A percentile compares a stretch with the other conserved stretches of the same genome.
Conservation (phyloP, 208 protist species). For the Crithidia sp. region DNA sequence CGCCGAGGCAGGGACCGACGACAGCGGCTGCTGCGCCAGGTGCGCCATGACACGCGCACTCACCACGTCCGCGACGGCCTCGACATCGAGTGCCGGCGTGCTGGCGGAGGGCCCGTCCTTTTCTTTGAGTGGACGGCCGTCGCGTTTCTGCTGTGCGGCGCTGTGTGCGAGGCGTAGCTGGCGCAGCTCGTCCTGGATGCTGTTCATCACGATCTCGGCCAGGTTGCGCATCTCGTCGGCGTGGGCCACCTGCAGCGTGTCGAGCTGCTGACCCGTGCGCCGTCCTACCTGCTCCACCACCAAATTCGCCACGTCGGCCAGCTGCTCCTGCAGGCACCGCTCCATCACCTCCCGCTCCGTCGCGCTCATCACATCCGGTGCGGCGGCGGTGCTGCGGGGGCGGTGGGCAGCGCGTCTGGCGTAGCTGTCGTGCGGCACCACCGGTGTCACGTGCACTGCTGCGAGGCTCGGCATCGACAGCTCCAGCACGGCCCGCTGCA, state of each 20-base stretch:
- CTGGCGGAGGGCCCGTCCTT: not conserved
- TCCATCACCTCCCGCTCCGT: conserved; percentile 52
- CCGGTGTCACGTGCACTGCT: conserved; percentile 50
- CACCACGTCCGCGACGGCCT: conserved; percentile 27
- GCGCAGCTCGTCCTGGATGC: conserved; percentile 53
- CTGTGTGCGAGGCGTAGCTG: conserved; percentile 20
- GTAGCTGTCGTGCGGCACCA: conserved; percentile 25
- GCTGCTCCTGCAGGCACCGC: conserved; percentile 51
- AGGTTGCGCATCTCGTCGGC: conserved; percentile 37
- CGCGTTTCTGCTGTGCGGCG: not conserved
- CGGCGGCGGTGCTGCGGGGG: conserved; percentile 7
- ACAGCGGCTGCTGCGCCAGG: conserved; percentile 5
- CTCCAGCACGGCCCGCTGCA: conserved; percentile 72
- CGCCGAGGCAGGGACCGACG: not conserved
- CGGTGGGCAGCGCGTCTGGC: conserved; percentile 5
- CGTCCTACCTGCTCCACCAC: conserved; percentile 46
- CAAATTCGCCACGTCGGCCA: conserved; percentile 69
- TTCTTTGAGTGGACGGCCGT: not conserved
- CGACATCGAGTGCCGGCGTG: conserved; percentile 17
- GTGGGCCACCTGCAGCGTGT: conserved; percentile 42
- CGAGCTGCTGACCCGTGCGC: conserved; percentile 40
- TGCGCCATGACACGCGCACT: conserved; percentile 26
- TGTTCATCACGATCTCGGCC: conserved; percentile 54
- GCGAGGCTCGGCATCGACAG: conserved; percentile 56
- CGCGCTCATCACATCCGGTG: conserved; percentile 15